Base-by-base conservation (phyloP, 192 early-diverging fungal genomes). In the Chytriomyces sp. region DNA sequence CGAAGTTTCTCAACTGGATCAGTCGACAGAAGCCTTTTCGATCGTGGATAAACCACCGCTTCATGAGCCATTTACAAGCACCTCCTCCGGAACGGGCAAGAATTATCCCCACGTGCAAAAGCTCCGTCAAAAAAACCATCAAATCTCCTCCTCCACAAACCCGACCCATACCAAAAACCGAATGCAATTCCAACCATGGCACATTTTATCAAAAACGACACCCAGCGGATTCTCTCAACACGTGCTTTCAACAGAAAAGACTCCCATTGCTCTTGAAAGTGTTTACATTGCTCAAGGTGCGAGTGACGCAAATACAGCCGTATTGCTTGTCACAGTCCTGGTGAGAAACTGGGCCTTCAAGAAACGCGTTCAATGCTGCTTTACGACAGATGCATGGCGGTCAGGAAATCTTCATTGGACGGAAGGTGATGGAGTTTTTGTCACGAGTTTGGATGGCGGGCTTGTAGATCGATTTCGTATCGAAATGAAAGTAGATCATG, bases 141-240 rank as follows among this genome's bases (percentile, higher is more conserved):
- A 59, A 59, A 20, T 59, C 53, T 20, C 53, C 53, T 13, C 62
- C 13, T 28, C 11, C 10, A 10, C 62, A 0, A 63, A 63, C 35
- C 62, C 62, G n/a, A n/a, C n/a, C n/a, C n/a, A n/a, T n/a, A n/a
- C 28, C 28, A 35, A 35, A 35, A 35, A 35, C 28, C 28, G 28
- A 35, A 35, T 35, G 28, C 28, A 35, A 35, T 35, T 63, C 9
- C 62, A 63, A 11, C 23, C 35, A 11, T 63, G 62, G 62, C 35
- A 20, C 23, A 63, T 63, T 63, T 11, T 63, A 1, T 63, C 62
- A 63, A 63, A 63, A 24, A 63, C 62, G 5, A 63, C 62, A 63
- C 62, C 62, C 16, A 28, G 23, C 24, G 23, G 23, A 11, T 63
- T 63, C 23, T 20, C 62, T 24, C 62, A 11, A 10, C 62, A 63